Percentiles rank a stretch among this genome's conserved stretches.
These are phyloP conservation scores for Musa schizocarpa DNA, from an alignment of 176 grass and related monocot species.

Conservation along the genomic window DNA sequence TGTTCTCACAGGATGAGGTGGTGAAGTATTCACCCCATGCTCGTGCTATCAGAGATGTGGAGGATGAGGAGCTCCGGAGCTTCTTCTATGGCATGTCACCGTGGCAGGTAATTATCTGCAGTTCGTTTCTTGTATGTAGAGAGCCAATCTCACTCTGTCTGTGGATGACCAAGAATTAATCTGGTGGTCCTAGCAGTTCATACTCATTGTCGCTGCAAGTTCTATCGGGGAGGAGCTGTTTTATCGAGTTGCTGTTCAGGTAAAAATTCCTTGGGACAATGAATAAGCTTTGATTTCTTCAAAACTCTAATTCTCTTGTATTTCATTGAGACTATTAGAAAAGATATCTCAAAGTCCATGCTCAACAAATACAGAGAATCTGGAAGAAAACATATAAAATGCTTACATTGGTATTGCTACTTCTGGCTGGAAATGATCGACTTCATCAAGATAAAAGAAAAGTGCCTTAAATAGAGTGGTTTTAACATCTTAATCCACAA, in stretches of 20 bases:
- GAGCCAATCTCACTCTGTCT: background rate
- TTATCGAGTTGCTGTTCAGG: slow-evolving; percentile 87
- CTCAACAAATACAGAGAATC: too few relatives aligned
- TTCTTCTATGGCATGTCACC: slow-evolving; percentile 99
- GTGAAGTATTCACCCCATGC: slow-evolving; percentile 96
- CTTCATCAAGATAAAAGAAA: too few relatives aligned
- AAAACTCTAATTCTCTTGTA: too few relatives aligned
- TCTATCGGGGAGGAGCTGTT: slow-evolving; percentile 89
- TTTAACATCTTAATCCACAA: too few relatives aligned
- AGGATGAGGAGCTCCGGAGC: slow-evolving; percentile 75
- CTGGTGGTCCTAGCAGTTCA: slow-evolving; percentile 38
- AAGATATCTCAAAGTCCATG: too few relatives aligned
- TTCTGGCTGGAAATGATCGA: too few relatives aligned
- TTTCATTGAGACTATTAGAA: too few relatives aligned
- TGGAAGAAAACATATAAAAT: too few relatives aligned
- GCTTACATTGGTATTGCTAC: too few relatives aligned
- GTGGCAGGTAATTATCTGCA: slow-evolving; percentile 44
- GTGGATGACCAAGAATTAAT: background rate
- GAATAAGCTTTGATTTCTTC: background rate
- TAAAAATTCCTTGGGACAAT: slow-evolving; percentile 7
- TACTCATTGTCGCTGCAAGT: slow-evolving; percentile 72
- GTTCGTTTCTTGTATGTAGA: background rate
- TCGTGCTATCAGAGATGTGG: slow-evolving; percentile 29
- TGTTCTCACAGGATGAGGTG: slow-evolving; percentile 61
- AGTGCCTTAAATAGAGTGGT: too few relatives aligned